Base-by-base conservation (phyloP, 768 basidiomycete species). In the Tylopilus sp. region DNA sequence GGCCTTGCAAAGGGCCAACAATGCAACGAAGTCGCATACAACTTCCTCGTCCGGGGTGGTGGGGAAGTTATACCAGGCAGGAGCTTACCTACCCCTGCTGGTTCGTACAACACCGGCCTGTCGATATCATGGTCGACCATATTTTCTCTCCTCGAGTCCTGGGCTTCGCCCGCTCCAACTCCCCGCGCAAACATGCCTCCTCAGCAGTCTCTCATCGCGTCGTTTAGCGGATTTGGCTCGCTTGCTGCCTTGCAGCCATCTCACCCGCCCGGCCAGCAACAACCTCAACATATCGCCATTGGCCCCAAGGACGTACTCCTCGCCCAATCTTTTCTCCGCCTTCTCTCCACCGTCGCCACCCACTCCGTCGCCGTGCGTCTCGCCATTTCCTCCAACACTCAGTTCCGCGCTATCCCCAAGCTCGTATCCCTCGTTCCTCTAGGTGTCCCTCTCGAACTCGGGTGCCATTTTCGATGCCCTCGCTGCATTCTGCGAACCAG, bases 1-100 rank as follows among this genome's bases (percentile, higher is more conserved):
- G 91, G 94, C 21, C 76, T 95, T 25, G 81, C 91, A 3, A 86
- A 87, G 47, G 93, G 93, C 0, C 85, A 87, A 53, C 85, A 87
- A 59, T 90, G 89, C 61, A 91, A 90, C 59, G 88, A 92, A 62
- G 75, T 90, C 12, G 87, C 90, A 0, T 92, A 92, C 74, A 93
- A 94, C 68, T 94, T 95, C 68, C 79, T 97, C 67, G 86, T 85
- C 16, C 75, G 86, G 33, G 87, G 85, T n/a, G 82, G 82, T 2
- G 83, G 81, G 2, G 88, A 89, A 57, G 79, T 86, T 6, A 68
- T 89, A 37, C 78, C 83, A 1, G 83, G 85, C 24, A 83, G 80
- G 57, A 76, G 76, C 22, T 56, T 85, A 8, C 74, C 82, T 0
- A 59, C 58, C 8, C 45, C 72, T 16, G 51, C 72, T 4, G 47